These are phyloP conservation scores for Naumovozyma dairenensis DNA, from an alignment of 805 yeast species.

Conservation along the genomic window DNA sequence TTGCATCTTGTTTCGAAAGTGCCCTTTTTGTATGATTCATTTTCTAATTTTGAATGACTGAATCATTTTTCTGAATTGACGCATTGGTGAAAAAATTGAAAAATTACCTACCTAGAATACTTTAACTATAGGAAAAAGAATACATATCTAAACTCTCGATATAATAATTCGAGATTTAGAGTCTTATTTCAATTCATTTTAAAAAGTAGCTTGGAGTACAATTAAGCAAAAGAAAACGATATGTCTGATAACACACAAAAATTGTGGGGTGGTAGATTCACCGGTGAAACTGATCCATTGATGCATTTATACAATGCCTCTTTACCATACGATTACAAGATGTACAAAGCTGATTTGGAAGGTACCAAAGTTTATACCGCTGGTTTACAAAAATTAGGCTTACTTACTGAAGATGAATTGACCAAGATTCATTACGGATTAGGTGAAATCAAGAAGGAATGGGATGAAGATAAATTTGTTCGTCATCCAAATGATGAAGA, in stretches of 20 bases:
- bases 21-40: too few relatives aligned
- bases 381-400: conserved; percentile 72
- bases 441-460: conserved; percentile 60
- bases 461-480: conserved; percentile 58
- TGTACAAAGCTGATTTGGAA: conserved; percentile 88
- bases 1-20: too few relatives aligned
- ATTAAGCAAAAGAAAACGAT: not conserved
- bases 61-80: too few relatives aligned
- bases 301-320: conserved; percentile 98
- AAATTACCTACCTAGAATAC: too few relatives aligned
- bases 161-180: too few relatives aligned
- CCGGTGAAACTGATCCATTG: conserved; percentile 93
- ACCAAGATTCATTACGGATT: conserved; percentile 77
- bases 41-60: too few relatives aligned
- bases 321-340: conserved; percentile 86
- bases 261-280: conserved; percentile 97
- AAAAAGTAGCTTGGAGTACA: too few relatives aligned
- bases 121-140: too few relatives aligned
- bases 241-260: conserved; percentile 40
- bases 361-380: conserved; percentile 90
- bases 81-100: too few relatives aligned
- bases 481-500: conserved; percentile 64
- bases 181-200: too few relatives aligned
- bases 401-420: conserved; percentile 66
- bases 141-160: too few relatives aligned